Percentiles rank a stretch among this genome's conserved stretches.
These are phyloP conservation scores for Botryosphaeria agaves DNA, from an alignment of 2,329 filamentous ascomycete species.

Conservation along the genomic window DNA sequence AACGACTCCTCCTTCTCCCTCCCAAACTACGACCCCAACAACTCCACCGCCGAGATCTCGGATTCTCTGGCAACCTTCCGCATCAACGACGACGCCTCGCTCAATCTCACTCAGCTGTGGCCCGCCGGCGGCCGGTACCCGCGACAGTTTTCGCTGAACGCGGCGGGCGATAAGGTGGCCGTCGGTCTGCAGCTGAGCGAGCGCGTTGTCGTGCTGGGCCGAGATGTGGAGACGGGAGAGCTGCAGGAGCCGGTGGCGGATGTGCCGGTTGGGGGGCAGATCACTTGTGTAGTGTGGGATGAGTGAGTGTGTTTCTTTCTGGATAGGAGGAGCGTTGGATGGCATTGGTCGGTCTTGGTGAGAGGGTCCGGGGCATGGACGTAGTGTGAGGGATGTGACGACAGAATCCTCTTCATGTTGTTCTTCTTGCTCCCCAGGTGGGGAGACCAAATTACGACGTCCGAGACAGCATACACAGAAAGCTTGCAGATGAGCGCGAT, in stretches of 20 bases:
- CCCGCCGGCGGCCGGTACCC: slow-evolving; percentile 48
- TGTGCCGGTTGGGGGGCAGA: slow-evolving; percentile 11
- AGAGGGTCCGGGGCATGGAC: too few species aligned
- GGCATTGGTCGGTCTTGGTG: too few species aligned
- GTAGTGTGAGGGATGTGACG: too few species aligned
- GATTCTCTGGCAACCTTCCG: slow-evolving; percentile 48
- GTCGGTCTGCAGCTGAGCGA: slow-evolving; percentile 46
- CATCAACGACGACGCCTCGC: slow-evolving; percentile 38
- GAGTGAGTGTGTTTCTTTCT: too few species aligned
- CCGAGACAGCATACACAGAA: too few species aligned
- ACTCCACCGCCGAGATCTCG: slow-evolving; percentile 16
- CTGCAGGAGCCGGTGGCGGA: slow-evolving; percentile 31
- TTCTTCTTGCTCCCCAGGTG: too few species aligned
- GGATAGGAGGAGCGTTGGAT: too few species aligned
- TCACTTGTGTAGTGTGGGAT: slow-evolving; percentile 19
- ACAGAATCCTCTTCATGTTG: too few species aligned
- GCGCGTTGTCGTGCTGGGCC: slow-evolving; percentile 41
- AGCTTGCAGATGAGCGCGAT: too few species aligned
- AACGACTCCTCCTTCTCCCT: slow-evolving; percentile 36
- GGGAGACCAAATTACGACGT: too few species aligned
- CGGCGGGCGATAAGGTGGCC: slow-evolving; percentile 43
- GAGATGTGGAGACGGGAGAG: slow-evolving; percentile 41
- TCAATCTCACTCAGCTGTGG: slow-evolving; percentile 39
- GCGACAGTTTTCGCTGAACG: slow-evolving; percentile 50
- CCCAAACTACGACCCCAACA: slow-evolving; percentile 26